Base-by-base conservation (phyloP, 2,329 filamentous ascomycete genomes). In the Stagonosporopsis cucurbitacearum region DNA sequence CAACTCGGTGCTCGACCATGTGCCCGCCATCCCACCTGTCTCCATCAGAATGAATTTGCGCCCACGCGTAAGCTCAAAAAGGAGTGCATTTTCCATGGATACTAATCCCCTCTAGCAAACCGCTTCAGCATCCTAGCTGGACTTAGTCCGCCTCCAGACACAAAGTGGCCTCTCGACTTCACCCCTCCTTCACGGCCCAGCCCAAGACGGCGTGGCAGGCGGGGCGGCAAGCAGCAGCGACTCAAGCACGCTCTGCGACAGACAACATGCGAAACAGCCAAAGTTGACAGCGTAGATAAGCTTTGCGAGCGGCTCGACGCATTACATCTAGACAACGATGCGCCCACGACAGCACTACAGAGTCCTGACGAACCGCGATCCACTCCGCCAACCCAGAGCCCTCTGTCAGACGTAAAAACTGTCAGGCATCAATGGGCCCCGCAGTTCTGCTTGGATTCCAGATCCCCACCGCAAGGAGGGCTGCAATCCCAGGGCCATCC, bases 111-210 rank as follows among this genome's bases (percentile, higher is more conserved):
- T 23, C 25, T 30, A 74, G 70, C 54, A n/a, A 73, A 72, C 32
- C 68, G 58, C 5, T 71, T 73, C 54, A 67, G 66, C 37, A 43
- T 71, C 25, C 59, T 72, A 19, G 65, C 65, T 12, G 64, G 66
- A 7, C 57, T 65, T 20, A 54, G 64, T 9, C 63, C 62, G 19
- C 41, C 65, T 6, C 51, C 58, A n/a, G 57, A 64, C n/a, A 60
- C 60, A 39, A 58, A 62, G 8, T 66, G 52, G 61, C 33, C 54
- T 11, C 64, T 68, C 44, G 64, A 69, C 37, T 62, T 67, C 33
- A 28, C 47, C 7, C 55, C 62, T 7, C 56, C 57, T 4, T 30
- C 61, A 8, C 46, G 32, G 26, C 13, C 47, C 5, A 37, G 22
- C 26, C 23, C 40, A 20, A 58, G 53, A 44, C 60, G 59, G 46